Evolutionary conservation across 495 filamentous ascomycete species (phyloP).

Genomic region (Aspergillus indologenus): DNA sequence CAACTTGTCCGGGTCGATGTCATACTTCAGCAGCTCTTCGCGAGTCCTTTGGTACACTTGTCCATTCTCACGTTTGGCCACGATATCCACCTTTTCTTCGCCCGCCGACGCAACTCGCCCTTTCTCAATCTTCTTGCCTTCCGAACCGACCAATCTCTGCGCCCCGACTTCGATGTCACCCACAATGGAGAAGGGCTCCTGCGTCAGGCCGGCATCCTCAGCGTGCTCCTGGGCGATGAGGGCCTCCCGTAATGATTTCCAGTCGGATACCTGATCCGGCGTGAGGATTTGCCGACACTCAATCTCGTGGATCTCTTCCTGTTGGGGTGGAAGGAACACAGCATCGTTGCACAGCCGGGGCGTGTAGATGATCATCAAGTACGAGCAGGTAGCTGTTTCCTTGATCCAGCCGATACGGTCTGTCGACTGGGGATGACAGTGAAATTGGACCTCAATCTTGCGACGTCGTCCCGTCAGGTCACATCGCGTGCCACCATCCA

Average conservation of each 20-base stretch:
- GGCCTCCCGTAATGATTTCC: conserved; percentile 52
- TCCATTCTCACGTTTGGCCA: conserved; percentile 56
- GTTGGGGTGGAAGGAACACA: conserved; percentile 83
- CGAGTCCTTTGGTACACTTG: conserved; percentile 50
- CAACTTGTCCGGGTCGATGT: conserved; percentile 65
- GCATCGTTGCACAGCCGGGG: conserved; percentile 89
- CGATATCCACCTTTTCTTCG: conserved; percentile 48
- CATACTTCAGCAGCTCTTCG: conserved; percentile 64
- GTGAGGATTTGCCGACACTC: conserved; percentile 69
- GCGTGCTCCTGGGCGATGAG: conserved; percentile 37
- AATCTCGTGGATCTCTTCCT: conserved; percentile 73
- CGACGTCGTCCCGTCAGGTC: conserved; percentile 85
- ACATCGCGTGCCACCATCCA: conserved; percentile 83
- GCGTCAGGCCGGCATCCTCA: conserved; percentile 23
- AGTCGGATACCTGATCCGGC: conserved; percentile 54
- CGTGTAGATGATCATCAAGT: conserved; percentile 92
- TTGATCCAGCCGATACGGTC: conserved; percentile 95
- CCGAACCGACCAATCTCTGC: conserved; percentile 52
- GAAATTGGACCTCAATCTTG: conserved; percentile 87
- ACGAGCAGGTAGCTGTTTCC: conserved; percentile 88
- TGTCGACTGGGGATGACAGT: conserved; percentile 77
- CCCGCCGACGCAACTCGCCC: conserved; percentile 39
- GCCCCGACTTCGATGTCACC: conserved; percentile 62
- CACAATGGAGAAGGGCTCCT: conserved; percentile 41
- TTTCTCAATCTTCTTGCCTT: conserved; percentile 55